Percentiles rank a stretch among this genome's conserved stretches.
Conservation (phyloP, 2,329 filamentous ascomycete species). For the Aotearoamyces nothofagi region DNA sequence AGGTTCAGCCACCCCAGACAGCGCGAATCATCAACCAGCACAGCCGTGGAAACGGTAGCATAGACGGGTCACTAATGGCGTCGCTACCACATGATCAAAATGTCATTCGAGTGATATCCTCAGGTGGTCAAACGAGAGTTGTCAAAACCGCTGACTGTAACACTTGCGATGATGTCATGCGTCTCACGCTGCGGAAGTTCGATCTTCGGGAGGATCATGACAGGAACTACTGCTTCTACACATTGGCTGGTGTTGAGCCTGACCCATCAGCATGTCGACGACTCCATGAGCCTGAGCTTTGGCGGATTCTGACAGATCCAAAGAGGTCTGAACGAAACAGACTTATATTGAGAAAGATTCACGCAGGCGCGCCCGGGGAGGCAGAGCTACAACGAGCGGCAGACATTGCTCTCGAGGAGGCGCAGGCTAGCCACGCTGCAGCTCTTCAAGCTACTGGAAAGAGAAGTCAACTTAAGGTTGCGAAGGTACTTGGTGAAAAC, state of each 20-base stretch:
- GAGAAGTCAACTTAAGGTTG: slow-evolving; percentile 73
- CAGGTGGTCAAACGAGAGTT: slow-evolving; percentile 80
- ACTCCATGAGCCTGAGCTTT: slow-evolving; percentile 73
- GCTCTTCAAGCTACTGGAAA: slow-evolving; percentile 44
- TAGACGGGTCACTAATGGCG: slow-evolving; percentile 77
- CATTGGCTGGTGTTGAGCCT: slow-evolving; percentile 72
- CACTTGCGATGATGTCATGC: slow-evolving; percentile 83
- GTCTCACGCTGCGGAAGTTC: slow-evolving; percentile 78
- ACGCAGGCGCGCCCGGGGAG: slow-evolving; percentile 74
- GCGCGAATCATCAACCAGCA: slow-evolving; percentile 51
- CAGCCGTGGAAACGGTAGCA: slow-evolving; percentile 65
- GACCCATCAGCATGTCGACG: slow-evolving; percentile 69
- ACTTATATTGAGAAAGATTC: slow-evolving; percentile 83
- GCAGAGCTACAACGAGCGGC: slow-evolving; percentile 79
- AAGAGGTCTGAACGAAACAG: slow-evolving; percentile 77
- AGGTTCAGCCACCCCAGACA: slow-evolving; percentile 35
- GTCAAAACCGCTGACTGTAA: slow-evolving; percentile 87
- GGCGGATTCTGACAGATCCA: slow-evolving; percentile 79
- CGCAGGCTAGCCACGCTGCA: slow-evolving; percentile 53
- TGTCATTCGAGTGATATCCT: slow-evolving; percentile 85
- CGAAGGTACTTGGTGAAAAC: slow-evolving; percentile 77
- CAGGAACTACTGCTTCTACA: slow-evolving; percentile 93
- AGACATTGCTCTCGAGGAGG: slow-evolving; percentile 79
- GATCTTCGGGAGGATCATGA: slow-evolving; percentile 79
- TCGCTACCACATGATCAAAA: slow-evolving; percentile 74